Percentiles rank a stretch among this genome's conserved stretches.
These are phyloP conservation scores for Apiospora aurea DNA, from an alignment of 2,329 filamentous ascomycete species.

Conservation along the genomic window DNA sequence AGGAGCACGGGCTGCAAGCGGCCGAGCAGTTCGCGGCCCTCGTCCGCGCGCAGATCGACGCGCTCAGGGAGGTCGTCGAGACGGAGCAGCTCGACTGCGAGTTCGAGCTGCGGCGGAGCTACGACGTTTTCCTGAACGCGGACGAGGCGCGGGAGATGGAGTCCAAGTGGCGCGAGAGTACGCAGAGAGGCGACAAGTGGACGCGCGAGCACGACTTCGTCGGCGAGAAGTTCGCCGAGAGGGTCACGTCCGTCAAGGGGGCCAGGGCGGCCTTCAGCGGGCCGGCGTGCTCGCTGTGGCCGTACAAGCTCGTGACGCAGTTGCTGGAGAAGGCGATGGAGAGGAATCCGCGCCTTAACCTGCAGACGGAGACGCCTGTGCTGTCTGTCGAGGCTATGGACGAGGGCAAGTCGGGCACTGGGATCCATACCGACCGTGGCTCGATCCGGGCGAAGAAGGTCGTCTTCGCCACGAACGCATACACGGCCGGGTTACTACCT, in stretches of 20 bases:
- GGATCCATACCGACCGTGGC: constrained; percentile 30
- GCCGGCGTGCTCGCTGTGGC: constrained; percentile 31
- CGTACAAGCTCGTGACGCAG: constrained; percentile 37
- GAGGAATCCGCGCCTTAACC: constrained; percentile 29
- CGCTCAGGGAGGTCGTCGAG: constrained; percentile 29
- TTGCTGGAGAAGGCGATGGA: constrained; percentile 38
- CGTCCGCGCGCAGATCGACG: constrained; percentile 27
- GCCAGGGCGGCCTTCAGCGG: constrained; percentile 27
- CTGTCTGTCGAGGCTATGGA: constrained; percentile 24
- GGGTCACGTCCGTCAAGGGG: constrained; percentile 26
- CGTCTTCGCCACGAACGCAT: constrained; percentile 34
- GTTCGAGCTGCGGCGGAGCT: constrained; percentile 32
- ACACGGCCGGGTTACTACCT: constrained; percentile 33
- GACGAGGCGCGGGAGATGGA: constrained; percentile 23
- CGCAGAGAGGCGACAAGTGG: constrained; percentile 23
- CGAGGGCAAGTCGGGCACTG: constrained; percentile 15
- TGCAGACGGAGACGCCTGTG: constrained; percentile 34
- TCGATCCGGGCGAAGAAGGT: constrained; percentile 31
- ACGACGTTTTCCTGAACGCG: constrained; percentile 27
- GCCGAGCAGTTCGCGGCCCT: constrained; percentile 23
- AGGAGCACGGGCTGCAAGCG: not conserved
- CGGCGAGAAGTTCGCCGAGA: constrained; percentile 23
- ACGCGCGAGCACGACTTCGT: constrained; percentile 27
- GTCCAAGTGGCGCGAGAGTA: constrained; percentile 10
- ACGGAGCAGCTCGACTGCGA: constrained; percentile 31